Evolutionary conservation across 768 basidiomycete genomes (phyloP).

Genomic region (Leccinum sublutescens): DNA sequence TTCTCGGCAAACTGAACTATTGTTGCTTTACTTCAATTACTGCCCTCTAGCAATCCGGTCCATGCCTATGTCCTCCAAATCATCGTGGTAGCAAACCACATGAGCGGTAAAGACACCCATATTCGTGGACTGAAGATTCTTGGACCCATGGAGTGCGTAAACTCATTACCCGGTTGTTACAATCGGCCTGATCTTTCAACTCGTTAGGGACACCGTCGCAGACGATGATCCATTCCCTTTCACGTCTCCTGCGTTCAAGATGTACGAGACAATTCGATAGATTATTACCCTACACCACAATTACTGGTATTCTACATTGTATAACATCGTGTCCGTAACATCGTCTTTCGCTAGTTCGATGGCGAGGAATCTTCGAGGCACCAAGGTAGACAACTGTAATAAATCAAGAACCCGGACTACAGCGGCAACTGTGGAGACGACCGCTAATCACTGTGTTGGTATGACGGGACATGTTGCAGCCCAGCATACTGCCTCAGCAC

Average conservation of each 20-base stretch:
- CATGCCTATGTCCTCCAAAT: slow-evolving; percentile 89
- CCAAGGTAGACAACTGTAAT: slow-evolving; percentile 6
- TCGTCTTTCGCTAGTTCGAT: slow-evolving; percentile 3
- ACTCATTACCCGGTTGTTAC: background rate
- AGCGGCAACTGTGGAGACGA: background rate
- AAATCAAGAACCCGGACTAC: slow-evolving; percentile 5
- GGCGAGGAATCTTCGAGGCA: background rate
- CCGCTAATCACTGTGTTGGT: slow-evolving; percentile 30
- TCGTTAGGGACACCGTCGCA: slow-evolving; percentile 39
- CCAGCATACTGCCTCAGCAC: slow-evolving; percentile 25
- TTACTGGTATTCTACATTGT: slow-evolving; percentile 31
- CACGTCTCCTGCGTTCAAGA: slow-evolving; percentile 58
- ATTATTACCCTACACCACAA: slow-evolving; percentile 16
- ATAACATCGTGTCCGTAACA: slow-evolving; percentile 15
- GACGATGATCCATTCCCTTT: slow-evolving; percentile 78
- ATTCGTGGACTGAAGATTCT: slow-evolving; percentile 88
- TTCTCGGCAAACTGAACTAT: background rate
- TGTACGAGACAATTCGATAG: slow-evolving; percentile 78
- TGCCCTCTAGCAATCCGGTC: slow-evolving; percentile 66
- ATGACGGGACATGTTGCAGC: slow-evolving; percentile 29
- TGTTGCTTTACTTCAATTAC: background rate
- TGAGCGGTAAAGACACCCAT: slow-evolving; percentile 99
- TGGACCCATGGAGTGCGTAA: slow-evolving; percentile 74
- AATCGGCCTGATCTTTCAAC: slow-evolving; percentile 1
- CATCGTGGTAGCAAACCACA: slow-evolving; percentile 88